Conservation (phyloP, 2,329 filamentous ascomycete species). For the Beauveria sp. region DNA sequence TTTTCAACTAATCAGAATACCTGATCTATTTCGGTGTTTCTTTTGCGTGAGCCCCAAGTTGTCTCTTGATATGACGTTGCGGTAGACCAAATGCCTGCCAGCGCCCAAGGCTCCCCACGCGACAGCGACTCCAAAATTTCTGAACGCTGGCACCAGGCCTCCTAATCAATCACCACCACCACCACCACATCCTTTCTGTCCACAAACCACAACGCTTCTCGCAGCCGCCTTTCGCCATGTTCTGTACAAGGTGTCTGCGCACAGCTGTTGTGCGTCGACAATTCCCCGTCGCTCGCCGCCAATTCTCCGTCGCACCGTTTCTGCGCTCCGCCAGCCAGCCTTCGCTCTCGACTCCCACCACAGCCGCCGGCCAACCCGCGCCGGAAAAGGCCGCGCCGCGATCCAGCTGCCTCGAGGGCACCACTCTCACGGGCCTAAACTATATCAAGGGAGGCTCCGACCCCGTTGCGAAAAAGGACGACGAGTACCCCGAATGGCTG, state of each 20-base stretch:
- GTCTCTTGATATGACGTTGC: not conserved
- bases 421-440: conserved; percentile 65
- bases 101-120: conserved; percentile 8
- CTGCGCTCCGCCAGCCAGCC: conserved; percentile 30
- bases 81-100: not conserved
- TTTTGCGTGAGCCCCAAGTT: too few species aligned
- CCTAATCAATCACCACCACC: not conserved
- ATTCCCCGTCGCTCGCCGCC: conserved; percentile 26
- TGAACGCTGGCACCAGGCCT: not conserved
- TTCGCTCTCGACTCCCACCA: conserved; percentile 28
- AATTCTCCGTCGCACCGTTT: conserved; percentile 33
- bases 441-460: conserved; percentile 67
- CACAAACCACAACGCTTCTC: conserved; percentile 10
- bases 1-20: not conserved
- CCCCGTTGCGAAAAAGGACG: conserved; percentile 65
- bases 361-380: conserved; percentile 23
- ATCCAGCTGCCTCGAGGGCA: conserved; percentile 59
- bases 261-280: conserved; percentile 26
- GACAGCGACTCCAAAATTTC: conserved; percentile 21
- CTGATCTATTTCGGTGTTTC: not conserved
- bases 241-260: conserved; percentile 43
- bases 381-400: conserved; percentile 22
- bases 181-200: conserved; percentile 20
- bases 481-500: conserved; percentile 73
- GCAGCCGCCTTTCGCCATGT: conserved; percentile 22